phyloP scores from a whole-genome alignment of 352 stramenopile species.

The Globisporangium paroecandrum region DNA sequence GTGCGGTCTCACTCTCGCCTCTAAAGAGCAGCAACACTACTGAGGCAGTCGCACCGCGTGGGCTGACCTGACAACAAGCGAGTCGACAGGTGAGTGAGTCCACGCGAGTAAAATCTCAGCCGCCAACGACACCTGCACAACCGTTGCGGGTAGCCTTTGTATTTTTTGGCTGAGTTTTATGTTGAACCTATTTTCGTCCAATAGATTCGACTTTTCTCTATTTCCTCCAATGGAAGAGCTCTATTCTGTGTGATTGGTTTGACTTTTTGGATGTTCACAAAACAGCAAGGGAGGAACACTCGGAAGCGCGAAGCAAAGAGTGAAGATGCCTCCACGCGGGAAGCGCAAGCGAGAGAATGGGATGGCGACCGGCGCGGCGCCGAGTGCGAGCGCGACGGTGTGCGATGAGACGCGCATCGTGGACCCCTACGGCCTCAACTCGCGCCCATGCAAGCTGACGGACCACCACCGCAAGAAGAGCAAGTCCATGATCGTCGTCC shows the following conservation, averaged over 20 bases:
- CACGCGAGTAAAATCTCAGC: neutral
- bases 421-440: conserved; percentile 56
- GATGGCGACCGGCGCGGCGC: conserved; percentile 2
- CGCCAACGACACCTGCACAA: neutral
- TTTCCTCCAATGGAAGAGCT: conserved; percentile 5
- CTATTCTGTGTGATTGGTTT: conserved; percentile 1
- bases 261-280: conserved; percentile 4
- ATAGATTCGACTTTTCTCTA: neutral
- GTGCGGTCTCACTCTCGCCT: neutral
- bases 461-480: conserved; percentile 64
- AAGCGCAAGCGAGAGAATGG: conserved; percentile 63
- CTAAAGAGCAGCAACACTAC: neutral
- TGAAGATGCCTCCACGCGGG: conserved; percentile 16
- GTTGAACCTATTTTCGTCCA: neutral
- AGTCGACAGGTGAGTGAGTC: neutral
- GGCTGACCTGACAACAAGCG: neutral
- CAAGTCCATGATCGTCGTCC: conserved; percentile 26
- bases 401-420: conserved; percentile 32
- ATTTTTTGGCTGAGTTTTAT: conserved; percentile 1
- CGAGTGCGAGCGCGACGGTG: conserved; percentile 14
- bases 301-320: conserved; percentile 5
- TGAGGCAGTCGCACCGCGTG: neutral
- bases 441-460: conserved; percentile 40
- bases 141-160: neutral
- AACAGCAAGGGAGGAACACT: conserved; percentile 11